Base-by-base conservation (phyloP, 1,284 basidiomycete genomes). In the Sphagnurus paluster region DNA sequence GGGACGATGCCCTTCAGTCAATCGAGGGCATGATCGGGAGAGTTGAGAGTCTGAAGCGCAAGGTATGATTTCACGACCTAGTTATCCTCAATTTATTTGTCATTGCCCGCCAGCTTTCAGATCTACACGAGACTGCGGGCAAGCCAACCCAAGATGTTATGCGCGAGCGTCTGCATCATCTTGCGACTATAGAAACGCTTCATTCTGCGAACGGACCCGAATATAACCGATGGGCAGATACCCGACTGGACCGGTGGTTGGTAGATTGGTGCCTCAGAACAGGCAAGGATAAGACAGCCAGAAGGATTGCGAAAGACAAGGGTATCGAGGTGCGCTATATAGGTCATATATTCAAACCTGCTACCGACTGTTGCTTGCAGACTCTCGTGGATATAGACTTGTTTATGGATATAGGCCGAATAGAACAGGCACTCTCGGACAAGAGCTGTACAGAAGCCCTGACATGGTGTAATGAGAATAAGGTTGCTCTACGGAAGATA, bases 381-480 rank as follows among this genome's bases (percentile, higher is more conserved):
- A 79, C 78, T 41, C 75, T 95, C 9, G 91, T 94, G 32, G 94
- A 98, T 61, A 84, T 95, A 35, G 93, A 97, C 48, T 75, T 98
- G 30, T 98, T 98, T 65, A 82, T 81, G 46, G 93, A 98, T 55
- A 89, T 98, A 36, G 77, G 76, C 24, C 77, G 85, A 44, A 93
- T 98, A 53, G 93, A 98, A 65, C 74, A 77, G 5, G 92, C 91
- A 0, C 75, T 99, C 14, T 68, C 74, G 13, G 70, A 71, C 39
- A 84, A 91, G 55, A 89, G 88, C 59, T 93, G 93, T 56, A 74
- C 85, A 1, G 89, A 94, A 64, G 96, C 95, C 4, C 72, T 99
- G 34, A 79, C 83, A 11, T 99, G 96, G 96, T 98, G 95, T 59
- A 92, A 82, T 49, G 97, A 99, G 75, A 98, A 99, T 70, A 91